Evolutionary conservation across 192 early-diverging fungal species (phyloP), one percentile per base, ranked within the genome.

Genomic region (Umbelopsis isabellina): DNA sequence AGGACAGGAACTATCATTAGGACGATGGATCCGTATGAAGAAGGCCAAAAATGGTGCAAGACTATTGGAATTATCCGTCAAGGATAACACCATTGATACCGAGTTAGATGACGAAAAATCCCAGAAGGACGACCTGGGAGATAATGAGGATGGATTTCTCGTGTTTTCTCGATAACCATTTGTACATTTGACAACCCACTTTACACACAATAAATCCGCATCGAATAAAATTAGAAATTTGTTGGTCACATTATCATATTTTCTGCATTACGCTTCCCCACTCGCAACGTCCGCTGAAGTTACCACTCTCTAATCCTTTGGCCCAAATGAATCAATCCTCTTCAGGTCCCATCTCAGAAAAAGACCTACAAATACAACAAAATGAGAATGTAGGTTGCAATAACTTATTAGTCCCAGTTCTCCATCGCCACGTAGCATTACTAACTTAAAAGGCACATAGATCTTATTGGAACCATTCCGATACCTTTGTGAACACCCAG

Each of bases 381-480:
- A 61, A 61, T 61, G 55, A 61, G 27, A 61, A 61, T 35, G 55
- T 61, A 18, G 33, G 55, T 16, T 21, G 0, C 4, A 27, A 1
- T 1, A 2, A 12, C 55, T 11, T 18, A 2, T 33, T 3, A 2
- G 2, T 4, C 15, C 13, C 33, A 13, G 7, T 12, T 25, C 30
- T 12, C 2, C 10, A 61, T 61, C 55, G 6, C 27, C 25, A 33
- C 13, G 7, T n/a, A 18, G 11, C 27, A 11, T 3, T 53, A 13
- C n/a, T 23, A 35, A 67, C 21, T 5, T 25, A 30, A 13, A 30
- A 13, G 41, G 11, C 11, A 48, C 13, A n/a, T 83, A 94, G 90
- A 87, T 94, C 33, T 85, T 99, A 1, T 84, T 99, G 15, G 98
- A 97, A 72, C 98, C 97, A 0, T 99, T 86, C 82, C 79, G 87